Conservation (phyloP, 202 grass and related monocot genomes). For the Setaria italica region DNA sequence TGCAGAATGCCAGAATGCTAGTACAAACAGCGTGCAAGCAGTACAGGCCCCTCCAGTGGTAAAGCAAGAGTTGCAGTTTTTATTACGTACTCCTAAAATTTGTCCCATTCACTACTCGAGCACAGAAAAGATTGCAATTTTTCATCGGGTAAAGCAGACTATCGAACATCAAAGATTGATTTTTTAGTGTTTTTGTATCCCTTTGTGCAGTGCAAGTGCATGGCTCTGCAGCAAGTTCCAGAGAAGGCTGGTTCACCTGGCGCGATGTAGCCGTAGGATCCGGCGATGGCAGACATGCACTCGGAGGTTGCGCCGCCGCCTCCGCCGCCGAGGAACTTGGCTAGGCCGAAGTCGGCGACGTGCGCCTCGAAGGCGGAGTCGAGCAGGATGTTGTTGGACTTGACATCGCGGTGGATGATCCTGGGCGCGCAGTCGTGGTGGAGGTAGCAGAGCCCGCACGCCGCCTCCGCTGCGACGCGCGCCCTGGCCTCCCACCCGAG, state of each 20-base stretch:
- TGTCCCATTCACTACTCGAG: too few relatives aligned
- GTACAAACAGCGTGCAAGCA: neutral
- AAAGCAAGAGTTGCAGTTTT: too few relatives aligned
- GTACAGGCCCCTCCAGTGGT: neutral
- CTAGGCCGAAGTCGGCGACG: slow-evolving; percentile 97
- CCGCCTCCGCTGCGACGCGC: slow-evolving; percentile 77
- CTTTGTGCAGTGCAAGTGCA: too few relatives aligned
- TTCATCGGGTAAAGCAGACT: too few relatives aligned
- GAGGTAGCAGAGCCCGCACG: slow-evolving; percentile 85
- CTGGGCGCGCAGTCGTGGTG: slow-evolving; percentile 87
- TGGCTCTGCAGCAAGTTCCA: neutral
- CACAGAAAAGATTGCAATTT: too few relatives aligned
- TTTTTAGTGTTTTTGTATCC: too few relatives aligned
- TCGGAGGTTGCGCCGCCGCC: slow-evolving; percentile 62
- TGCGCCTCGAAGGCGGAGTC: slow-evolving; percentile 88
- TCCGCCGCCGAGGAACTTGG: slow-evolving; percentile 74
- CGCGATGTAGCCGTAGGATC: slow-evolving; percentile 95
- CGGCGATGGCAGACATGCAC: slow-evolving; percentile 93
- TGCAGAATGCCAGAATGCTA: neutral
- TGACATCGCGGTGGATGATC: slow-evolving; percentile 94
- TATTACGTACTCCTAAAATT: neutral
- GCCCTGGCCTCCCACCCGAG: slow-evolving; percentile 77
- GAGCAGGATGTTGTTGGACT: slow-evolving; percentile 97
- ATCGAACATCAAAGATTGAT: too few relatives aligned
- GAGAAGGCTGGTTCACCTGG: slow-evolving; percentile 55